Conservation (phyloP, 345 rosid species). For the Tarenaya hassleriana region DNA sequence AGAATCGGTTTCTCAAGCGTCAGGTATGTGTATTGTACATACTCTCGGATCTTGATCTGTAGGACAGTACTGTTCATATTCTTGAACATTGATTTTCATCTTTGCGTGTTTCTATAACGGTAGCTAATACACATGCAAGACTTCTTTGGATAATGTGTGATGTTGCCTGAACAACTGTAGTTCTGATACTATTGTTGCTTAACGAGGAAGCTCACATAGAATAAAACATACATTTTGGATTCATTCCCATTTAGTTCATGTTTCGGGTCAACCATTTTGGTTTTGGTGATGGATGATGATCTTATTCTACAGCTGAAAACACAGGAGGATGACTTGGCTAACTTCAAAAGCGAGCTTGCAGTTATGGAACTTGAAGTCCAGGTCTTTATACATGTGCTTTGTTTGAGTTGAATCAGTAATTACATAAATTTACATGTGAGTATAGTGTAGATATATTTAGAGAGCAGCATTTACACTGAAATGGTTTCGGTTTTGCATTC, state of each 20-base stretch:
- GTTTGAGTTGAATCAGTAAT: not conserved
- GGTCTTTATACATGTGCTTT: slow-evolving; percentile 33
- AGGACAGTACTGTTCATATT: not conserved
- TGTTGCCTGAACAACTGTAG: too few relatives aligned
- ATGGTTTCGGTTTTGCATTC: too few relatives aligned
- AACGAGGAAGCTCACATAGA: too few relatives aligned
- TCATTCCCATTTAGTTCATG: not conserved
- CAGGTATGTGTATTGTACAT: slow-evolving; percentile 43
- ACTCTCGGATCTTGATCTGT: not conserved
- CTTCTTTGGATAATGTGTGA: too few relatives aligned
- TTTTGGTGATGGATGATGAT: not conserved
- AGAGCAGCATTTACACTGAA: not conserved
- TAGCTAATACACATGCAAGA: not conserved
- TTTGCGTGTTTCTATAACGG: not conserved
- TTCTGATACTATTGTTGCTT: too few relatives aligned
- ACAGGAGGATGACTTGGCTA: slow-evolving; percentile 50
- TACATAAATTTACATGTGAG: slow-evolving; percentile 7
- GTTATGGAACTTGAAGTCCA: slow-evolving; percentile 73
- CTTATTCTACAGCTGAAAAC: slow-evolving; percentile 39
- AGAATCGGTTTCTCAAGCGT: slow-evolving; percentile 70
- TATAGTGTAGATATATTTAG: not conserved
- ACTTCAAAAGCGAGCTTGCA: slow-evolving; percentile 76
- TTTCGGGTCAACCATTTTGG: not conserved
- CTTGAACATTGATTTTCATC: not conserved
- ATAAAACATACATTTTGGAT: not conserved